Base-by-base conservation (phyloP, 139 green algal genomes). In the Diplosphaera chodatii region DNA sequence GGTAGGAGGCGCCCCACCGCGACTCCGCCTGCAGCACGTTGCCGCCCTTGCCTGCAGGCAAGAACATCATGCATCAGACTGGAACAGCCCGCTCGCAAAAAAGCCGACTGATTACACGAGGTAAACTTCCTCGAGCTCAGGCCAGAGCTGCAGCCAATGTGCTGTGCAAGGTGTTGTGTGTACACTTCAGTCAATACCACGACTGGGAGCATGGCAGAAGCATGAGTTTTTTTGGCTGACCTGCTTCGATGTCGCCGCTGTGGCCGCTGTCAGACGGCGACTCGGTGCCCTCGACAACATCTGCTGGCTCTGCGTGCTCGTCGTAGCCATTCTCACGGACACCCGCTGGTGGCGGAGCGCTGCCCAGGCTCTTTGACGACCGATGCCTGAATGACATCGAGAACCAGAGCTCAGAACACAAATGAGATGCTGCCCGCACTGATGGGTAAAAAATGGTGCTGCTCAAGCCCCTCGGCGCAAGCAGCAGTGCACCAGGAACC, bases 1-100 rank as follows among this genome's bases (percentile, higher is more conserved):
- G 32, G 67, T 74, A 78, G 40, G 74, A 34, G 2, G 74, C 74
- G 4, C 67, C 74, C 74, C 74, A 78, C 27, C 74, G 64, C 3
- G 16, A 27, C 48, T 59, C 48, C 48, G 13, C 18, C 48, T 59
- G 48, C 48, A 59, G 48, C 3, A 18, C 13, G 16, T 27, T 25
- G 16, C 16, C 48, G 48, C 48, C 48, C 48, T 59, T 59, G 48
- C 48, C 48, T 59, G 48, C 48, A 59, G 37, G 6, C 37, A 48
- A 10, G 10, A 10, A 10, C 48, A 18, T 18, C 48, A 48, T 8
- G 37, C 10, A 21, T 48, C 13, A 48, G 37, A 13, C 10, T 48
- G 8, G 8, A 48, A 48, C 8, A 13, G 8, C 37, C 37, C 10
- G 37, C 37, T 13, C 37, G 13, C 8, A 48, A 21, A 21, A 48